Evolutionary conservation across 1,284 basidiomycete genomes (phyloP).

Genomic region (Pseudozyma thailandica): DNA sequence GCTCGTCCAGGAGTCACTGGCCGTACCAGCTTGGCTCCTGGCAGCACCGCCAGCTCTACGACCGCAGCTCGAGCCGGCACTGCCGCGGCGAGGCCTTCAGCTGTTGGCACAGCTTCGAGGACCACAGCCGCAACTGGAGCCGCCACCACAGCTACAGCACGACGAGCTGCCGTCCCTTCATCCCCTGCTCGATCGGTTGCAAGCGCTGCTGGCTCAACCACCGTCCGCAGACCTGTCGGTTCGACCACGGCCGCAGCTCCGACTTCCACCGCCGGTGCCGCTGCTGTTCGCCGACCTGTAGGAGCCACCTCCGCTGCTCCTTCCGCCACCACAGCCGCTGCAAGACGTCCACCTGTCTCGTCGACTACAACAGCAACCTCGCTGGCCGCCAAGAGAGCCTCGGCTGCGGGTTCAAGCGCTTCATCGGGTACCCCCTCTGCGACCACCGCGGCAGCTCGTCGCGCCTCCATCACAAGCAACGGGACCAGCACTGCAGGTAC

Average conservation of each 20-base stretch:
- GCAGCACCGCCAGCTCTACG: constrained; percentile 4
- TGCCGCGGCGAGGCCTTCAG: constrained; percentile 19
- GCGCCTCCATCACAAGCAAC: constrained; percentile 44
- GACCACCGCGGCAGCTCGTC: constrained; percentile 33
- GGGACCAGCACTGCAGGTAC: constrained; percentile 25
- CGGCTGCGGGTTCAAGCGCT: constrained; percentile 29
- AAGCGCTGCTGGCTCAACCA: constrained; percentile 14
- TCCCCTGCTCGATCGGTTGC: constrained; percentile 36
- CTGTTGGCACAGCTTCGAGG: constrained; percentile 17
- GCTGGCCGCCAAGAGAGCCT: constrained; percentile 24
- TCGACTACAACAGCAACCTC: constrained; percentile 22
- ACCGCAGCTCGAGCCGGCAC: constrained; percentile 13
- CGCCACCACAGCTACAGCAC: constrained; percentile 15
- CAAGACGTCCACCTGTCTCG: constrained; percentile 39
- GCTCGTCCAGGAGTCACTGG: constrained; percentile 28
- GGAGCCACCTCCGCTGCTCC: constrained; percentile 20
- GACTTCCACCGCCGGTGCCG: constrained; percentile 14
- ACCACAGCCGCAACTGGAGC: constrained; percentile 17
- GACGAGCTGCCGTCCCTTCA: constrained; percentile 35
- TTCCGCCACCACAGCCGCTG: constrained; percentile 27
- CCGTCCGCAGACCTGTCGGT: constrained; percentile 16
- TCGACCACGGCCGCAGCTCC: constrained; percentile 10
- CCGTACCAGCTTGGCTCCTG: constrained; percentile 29
- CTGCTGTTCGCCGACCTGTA: constrained; percentile 25
- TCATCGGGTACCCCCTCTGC: constrained; percentile 28